Percentiles rank a stretch among this genome's conserved stretches.
phyloP scores from a whole-genome alignment of 2,329 filamentous ascomycete genomes.

The Zarea fungicola region DNA sequence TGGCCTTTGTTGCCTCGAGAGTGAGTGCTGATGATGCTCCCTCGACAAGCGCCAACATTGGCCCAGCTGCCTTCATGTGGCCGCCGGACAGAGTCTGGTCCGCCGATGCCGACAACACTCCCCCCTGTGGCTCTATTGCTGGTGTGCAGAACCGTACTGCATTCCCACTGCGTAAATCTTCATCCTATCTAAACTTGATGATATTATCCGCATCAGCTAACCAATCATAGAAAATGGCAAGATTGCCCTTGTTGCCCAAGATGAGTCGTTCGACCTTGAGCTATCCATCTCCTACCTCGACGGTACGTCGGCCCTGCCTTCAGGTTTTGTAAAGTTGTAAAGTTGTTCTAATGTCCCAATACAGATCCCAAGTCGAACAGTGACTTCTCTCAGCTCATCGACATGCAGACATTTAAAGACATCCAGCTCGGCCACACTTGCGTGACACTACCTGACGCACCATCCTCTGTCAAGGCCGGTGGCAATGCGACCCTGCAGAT shows the following conservation, averaged over 20 bases:
- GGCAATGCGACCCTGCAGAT: constrained; percentile 45
- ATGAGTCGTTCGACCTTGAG: constrained; percentile 50
- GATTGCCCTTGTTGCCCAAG: constrained; percentile 51
- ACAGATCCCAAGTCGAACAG: constrained; percentile 34
- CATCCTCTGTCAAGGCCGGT: constrained; percentile 32
- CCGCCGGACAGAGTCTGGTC: constrained; percentile 52
- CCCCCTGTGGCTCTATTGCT: constrained; percentile 51
- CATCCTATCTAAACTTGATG: not conserved
- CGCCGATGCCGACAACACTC: constrained; percentile 48
- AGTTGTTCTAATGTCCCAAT: not conserved
- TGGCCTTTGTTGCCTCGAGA: constrained; percentile 9
- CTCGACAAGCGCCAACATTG: constrained; percentile 31
- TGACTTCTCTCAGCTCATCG: constrained; percentile 37
- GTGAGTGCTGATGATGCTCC: constrained; percentile 2
- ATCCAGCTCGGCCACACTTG: constrained; percentile 43
- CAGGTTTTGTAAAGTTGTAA: not conserved
- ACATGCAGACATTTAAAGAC: constrained; percentile 30
- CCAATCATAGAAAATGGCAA: constrained; percentile 43
- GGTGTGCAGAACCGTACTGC: constrained; percentile 45
- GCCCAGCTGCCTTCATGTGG: constrained; percentile 57
- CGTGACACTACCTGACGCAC: constrained; percentile 31
- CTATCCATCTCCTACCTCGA: constrained; percentile 49
- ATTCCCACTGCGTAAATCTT: constrained; percentile 46
- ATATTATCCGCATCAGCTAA: not conserved
- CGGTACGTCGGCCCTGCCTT: constrained; percentile 29